These are phyloP conservation scores for Candida mesenterica DNA, from an alignment of 1,139 yeast species.

Conservation along the genomic window DNA sequence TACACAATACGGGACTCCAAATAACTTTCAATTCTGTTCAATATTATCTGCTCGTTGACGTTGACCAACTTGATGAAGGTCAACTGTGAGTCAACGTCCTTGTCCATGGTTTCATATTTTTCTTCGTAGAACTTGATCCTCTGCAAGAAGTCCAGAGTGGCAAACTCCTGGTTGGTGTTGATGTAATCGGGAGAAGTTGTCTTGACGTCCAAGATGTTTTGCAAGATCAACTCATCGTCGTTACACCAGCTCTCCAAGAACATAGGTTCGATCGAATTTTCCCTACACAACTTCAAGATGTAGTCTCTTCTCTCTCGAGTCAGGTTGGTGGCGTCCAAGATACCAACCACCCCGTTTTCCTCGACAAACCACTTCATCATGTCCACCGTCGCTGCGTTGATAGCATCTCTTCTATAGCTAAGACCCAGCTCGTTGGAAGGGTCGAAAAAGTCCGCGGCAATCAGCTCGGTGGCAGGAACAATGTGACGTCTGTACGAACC, in stretches of 20 bases:
- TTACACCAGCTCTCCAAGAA: constrained; percentile 92
- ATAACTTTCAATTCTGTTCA: constrained; percentile 84
- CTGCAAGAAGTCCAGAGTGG: constrained; percentile 66
- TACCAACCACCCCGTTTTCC: constrained; percentile 85
- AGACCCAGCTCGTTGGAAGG: constrained; percentile 63
- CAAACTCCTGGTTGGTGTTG: constrained; percentile 69
- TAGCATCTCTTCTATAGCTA: constrained; percentile 65
- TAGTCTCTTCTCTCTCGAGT: constrained; percentile 68
- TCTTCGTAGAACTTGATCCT: constrained; percentile 73
- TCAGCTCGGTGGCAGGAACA: constrained; percentile 27
- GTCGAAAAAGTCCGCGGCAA: constrained; percentile 76
- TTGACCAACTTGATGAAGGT: constrained; percentile 87
- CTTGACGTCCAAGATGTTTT: constrained; percentile 82
- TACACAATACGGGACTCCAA: constrained; percentile 91
- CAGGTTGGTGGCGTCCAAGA: constrained; percentile 84
- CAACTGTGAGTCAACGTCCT: constrained; percentile 55
- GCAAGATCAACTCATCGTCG: constrained; percentile 71
- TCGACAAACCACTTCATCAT: constrained; percentile 85
- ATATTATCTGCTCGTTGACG: constrained; percentile 82
- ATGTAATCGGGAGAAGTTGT: constrained; percentile 84
- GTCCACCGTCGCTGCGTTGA: constrained; percentile 70
- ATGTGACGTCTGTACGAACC: constrained; percentile 74
- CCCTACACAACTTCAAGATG: constrained; percentile 62
- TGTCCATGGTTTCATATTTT: constrained; percentile 71
- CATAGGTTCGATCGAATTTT: constrained; percentile 77